A percentile compares a stretch with the other conserved stretches of the same genome.
These are phyloP conservation scores for Elasticomyces elasticus DNA, from an alignment of 495 filamentous ascomycete genomes.

Conservation along the genomic window DNA sequence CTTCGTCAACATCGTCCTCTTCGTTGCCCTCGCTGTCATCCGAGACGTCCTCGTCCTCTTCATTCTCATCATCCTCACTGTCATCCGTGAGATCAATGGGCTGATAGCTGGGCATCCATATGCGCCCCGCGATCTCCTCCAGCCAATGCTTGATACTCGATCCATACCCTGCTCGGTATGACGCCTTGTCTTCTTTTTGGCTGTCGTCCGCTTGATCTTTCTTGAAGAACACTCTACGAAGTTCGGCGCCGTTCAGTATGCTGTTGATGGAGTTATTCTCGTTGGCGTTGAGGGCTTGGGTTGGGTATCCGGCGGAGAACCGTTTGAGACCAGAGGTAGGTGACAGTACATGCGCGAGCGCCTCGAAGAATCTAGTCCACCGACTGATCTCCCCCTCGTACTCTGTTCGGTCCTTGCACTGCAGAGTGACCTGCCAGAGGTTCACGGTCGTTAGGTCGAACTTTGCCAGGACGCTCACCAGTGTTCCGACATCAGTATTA, in stretches of 20 bases:
- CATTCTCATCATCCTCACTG: not conserved
- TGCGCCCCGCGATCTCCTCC: not conserved
- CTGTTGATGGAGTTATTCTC: not conserved
- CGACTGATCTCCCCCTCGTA: not conserved
- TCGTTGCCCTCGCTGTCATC: not conserved
- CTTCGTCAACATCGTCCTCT: not conserved
- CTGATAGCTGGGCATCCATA: not conserved
- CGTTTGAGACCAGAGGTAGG: not conserved
- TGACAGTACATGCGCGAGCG: not conserved
- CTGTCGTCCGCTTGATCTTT: not conserved
- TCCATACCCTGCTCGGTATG: not conserved
- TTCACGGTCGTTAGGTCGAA: slow-evolving; percentile 3
- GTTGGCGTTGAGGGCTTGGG: not conserved
- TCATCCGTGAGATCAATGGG: not conserved
- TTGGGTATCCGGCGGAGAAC: not conserved
- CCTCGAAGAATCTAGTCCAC: not conserved
- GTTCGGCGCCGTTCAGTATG: too few species aligned
- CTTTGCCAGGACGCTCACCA: not conserved
- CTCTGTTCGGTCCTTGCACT: not conserved
- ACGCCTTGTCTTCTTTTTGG: not conserved
- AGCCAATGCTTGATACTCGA: slow-evolving; percentile 1
- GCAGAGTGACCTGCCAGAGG: slow-evolving; percentile 3
- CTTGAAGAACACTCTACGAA: not conserved
- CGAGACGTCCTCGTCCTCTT: not conserved
- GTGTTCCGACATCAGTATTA: not conserved